Conservation (phyloP, 805 yeast genomes). For the Gaillardinia entomophila region DNA sequence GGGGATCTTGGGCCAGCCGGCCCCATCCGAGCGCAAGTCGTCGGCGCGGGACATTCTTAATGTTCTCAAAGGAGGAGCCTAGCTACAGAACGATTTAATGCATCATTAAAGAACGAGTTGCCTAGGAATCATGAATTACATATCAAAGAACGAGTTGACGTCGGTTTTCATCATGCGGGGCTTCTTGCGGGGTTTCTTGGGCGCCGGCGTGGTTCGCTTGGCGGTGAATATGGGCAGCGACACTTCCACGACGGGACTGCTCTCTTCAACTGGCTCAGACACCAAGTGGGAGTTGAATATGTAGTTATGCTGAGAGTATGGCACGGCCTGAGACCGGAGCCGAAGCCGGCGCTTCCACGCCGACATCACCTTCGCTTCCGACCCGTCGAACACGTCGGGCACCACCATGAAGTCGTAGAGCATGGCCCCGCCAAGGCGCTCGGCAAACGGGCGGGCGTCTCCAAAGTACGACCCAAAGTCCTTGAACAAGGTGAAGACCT, state of each 20-base stretch:
- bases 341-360: slow-evolving; percentile 11
- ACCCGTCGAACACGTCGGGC: slow-evolving; percentile 1
- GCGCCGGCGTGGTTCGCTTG: neutral
- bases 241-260: too few relatives aligned
- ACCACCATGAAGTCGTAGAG: slow-evolving; percentile 3
- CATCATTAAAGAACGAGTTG: slow-evolving; percentile 3
- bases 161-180: slow-evolving; percentile 6
- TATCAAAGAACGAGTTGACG: slow-evolving; percentile 13
- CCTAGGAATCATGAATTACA: slow-evolving; percentile 5
- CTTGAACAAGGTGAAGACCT: slow-evolving; percentile 13
- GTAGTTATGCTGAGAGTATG: slow-evolving; percentile 8
- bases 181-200: slow-evolving; percentile 1
- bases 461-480: too few relatives aligned
- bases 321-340: slow-evolving; percentile 4
- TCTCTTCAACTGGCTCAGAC: too few relatives aligned
- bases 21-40: slow-evolving; percentile 8
- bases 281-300: too few relatives aligned
- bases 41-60: slow-evolving; percentile 17
- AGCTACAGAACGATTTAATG: neutral
- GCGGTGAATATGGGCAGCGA: too few relatives aligned
- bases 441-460: slow-evolving; percentile 4
- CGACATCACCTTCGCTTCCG: neutral
- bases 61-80: slow-evolving; percentile 12
- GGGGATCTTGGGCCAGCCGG: slow-evolving; percentile 3
- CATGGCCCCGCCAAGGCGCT: slow-evolving; percentile 1